These are phyloP conservation scores for Albizia julibrissin DNA, from an alignment of 306 rosid species.

Conservation along the genomic window DNA sequence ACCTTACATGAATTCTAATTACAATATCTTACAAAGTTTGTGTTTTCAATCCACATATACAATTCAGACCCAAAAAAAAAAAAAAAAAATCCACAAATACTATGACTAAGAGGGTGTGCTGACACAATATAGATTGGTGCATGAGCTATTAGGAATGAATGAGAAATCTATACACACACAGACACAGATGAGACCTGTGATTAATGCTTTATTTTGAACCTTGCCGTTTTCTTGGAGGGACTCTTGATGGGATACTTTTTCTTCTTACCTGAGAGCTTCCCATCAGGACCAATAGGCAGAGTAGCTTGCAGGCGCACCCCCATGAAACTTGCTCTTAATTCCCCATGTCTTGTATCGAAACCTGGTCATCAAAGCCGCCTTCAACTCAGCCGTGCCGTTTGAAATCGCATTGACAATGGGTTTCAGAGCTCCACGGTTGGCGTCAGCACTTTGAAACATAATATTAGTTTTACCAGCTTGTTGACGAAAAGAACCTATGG, in stretches of 20 bases:
- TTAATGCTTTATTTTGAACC: slow-evolving; percentile 26
- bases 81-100: background rate
- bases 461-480: slow-evolving; percentile 17
- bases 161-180: background rate
- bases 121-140: background rate
- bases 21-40: background rate
- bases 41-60: slow-evolving; percentile 5
- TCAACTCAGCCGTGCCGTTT: slow-evolving; percentile 49
- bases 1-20: slow-evolving; percentile 11
- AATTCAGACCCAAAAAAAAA: background rate
- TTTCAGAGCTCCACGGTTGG: slow-evolving; percentile 31
- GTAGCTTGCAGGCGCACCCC: slow-evolving; percentile 33
- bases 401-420: slow-evolving; percentile 36
- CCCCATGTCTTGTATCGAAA: slow-evolving; percentile 55
- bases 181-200: background rate
- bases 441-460: background rate
- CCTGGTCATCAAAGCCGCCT: slow-evolving; percentile 38
- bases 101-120: background rate
- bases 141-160: background rate
- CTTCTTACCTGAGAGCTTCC: slow-evolving; percentile 53
- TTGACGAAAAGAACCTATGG: slow-evolving; percentile 43
- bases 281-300: slow-evolving; percentile 40
- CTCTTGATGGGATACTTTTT: slow-evolving; percentile 35
- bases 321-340: slow-evolving; percentile 48
- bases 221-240: slow-evolving; percentile 21